Evolutionary conservation across 2,329 filamentous ascomycete species (phyloP), one percentile per base, ranked within the genome.

Genomic region (Neonectria faginata): DNA sequence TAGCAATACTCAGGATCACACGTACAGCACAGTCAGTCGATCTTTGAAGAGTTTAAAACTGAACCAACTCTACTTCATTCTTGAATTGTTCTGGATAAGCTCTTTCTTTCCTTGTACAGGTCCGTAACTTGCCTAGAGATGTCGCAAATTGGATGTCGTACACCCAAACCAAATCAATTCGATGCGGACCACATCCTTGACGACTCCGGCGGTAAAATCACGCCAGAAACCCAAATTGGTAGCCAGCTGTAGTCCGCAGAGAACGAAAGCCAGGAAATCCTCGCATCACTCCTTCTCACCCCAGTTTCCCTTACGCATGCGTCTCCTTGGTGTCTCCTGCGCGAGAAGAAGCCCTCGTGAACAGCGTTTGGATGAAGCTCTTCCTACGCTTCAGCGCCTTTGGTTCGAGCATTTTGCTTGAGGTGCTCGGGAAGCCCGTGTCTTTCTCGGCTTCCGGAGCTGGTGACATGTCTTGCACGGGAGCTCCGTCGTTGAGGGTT

Each of bases 301-400:
- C 6, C 27, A 51, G 14, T 20, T 29, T 16, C 51, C 20, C 27
- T 25, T 51, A 56, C 14, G 45, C 29, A 44, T 29, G 18, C 5
- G 47, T 42, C 39, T n/a, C 62, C 31, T 56, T 36, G 1, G 25
- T 7, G 41, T 59, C 51, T 10, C 52, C 20, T 12, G 52, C 22
- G n/a, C 67, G 58, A 50, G 57, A 62, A 4, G 50, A 55, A 10
- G 71, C 67, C 14, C 59, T 63, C 1, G 62, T 60, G 36, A 85
- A 84, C 10, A 85, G 70, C 3, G 75, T 77, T 3, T 81, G 77
- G 36, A 85, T 80, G 48, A 85, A 84, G 67, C 83, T 85, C 73
- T 80, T 85, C 67, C 79, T 80, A 53, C 78, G 75, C 33, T 75
- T 79, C 31, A 83, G 39, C 4, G 39, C 60, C 62, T 62, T 73